These are phyloP conservation scores for Suillus hirtellus DNA, from an alignment of 768 basidiomycete genomes.

Conservation along the genomic window DNA sequence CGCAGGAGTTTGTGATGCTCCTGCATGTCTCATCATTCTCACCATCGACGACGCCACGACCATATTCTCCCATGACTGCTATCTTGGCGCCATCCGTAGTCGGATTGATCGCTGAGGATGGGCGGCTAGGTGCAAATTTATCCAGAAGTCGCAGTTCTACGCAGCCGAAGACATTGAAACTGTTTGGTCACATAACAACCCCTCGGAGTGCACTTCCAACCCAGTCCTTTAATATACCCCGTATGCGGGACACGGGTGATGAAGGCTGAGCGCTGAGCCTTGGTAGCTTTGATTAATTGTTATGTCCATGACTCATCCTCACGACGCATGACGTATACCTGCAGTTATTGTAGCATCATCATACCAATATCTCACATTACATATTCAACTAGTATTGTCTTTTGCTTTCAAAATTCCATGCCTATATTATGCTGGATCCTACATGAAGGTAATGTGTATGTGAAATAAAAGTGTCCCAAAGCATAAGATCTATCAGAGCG, in stretches of 20 bases:
- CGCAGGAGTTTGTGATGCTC: slow-evolving; percentile 85
- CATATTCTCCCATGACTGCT: slow-evolving; percentile 59
- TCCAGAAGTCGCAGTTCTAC: slow-evolving; percentile 62
- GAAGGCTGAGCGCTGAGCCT: slow-evolving; percentile 31
- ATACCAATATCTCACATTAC: slow-evolving; percentile 11
- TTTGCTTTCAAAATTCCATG: slow-evolving; percentile 7
- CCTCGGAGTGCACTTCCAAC: slow-evolving; percentile 58
- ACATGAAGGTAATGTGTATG: not conserved
- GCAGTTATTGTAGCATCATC: slow-evolving; percentile 7
- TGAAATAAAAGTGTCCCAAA: not conserved
- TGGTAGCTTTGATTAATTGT: slow-evolving; percentile 10
- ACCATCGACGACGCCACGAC: slow-evolving; percentile 51
- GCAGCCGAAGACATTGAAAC: slow-evolving; percentile 43
- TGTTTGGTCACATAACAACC: slow-evolving; percentile 27
- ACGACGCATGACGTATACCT: not conserved
- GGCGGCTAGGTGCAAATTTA: slow-evolving; percentile 51
- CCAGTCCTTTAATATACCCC: slow-evolving; percentile 47
- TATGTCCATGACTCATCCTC: slow-evolving; percentile 3
- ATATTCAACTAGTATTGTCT: slow-evolving; percentile 8
- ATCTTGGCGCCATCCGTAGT: slow-evolving; percentile 25
- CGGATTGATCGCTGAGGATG: slow-evolving; percentile 42
- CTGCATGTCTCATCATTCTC: slow-evolving; percentile 84
- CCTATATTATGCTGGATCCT: slow-evolving; percentile 10
- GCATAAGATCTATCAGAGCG: slow-evolving; percentile 3
- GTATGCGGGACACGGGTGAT: slow-evolving; percentile 22